Evolutionary conservation across 2,329 filamentous ascomycete species (phyloP).

Genomic region (Cercospora nicotianae): DNA sequence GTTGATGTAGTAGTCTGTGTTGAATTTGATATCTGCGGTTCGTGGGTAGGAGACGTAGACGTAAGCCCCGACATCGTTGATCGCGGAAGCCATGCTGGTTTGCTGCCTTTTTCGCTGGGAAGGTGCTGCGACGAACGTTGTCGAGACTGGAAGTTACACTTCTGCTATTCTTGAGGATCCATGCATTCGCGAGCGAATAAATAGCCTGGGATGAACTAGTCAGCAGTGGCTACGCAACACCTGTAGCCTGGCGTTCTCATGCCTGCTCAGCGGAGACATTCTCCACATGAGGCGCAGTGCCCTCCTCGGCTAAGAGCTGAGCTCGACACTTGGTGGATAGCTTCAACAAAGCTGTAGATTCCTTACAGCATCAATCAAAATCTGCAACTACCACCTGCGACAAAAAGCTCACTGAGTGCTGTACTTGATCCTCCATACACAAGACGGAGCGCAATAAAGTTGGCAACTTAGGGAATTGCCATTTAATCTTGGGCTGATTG

Average conservation of each 20-base stretch:
- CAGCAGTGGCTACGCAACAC: conserved; percentile 1
- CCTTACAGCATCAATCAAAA: neutral
- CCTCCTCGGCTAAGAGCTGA: conserved; percentile 6
- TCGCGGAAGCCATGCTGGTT: neutral
- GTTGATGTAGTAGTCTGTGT: conserved; percentile 49
- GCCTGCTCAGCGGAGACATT: neutral
- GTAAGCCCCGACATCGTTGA: conserved; percentile 1
- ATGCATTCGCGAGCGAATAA: neutral
- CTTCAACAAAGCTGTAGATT: neutral
- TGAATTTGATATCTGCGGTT: conserved; percentile 40
- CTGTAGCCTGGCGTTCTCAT: neutral
- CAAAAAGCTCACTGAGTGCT: neutral
- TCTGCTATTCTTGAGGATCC: neutral
- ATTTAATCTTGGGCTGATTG: too few relatives aligned
- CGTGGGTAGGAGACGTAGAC: conserved; percentile 39
- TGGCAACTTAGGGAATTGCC: too few relatives aligned
- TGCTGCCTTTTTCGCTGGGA: too few relatives aligned
- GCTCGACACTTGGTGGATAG: neutral
- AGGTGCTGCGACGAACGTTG: neutral
- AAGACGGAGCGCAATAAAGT: too few relatives aligned
- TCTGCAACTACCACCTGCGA: neutral
- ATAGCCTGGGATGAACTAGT: neutral
- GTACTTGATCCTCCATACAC: too few relatives aligned
- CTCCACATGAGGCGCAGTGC: neutral
- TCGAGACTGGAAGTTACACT: neutral